Base-by-base conservation (phyloP, 306 rosid genomes). In the Ceratonia siliqua region DNA sequence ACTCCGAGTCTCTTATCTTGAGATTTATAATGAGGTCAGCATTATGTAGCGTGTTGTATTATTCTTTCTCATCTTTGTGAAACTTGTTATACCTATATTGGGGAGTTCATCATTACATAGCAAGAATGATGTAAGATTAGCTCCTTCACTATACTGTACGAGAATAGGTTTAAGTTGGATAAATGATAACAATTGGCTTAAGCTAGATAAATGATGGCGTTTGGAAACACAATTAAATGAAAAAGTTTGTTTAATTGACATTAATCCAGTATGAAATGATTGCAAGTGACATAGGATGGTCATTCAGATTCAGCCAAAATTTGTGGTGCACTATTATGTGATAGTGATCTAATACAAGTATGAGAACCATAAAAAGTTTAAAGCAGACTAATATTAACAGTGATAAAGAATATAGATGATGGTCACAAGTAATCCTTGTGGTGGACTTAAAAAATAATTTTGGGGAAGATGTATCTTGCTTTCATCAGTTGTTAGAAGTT, bases 21-120 rank as follows among this genome's bases (percentile, higher is more conserved):
- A 92, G 85, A 92, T 92, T 57, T 92, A 92, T 79, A 92, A 92
- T 55, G 97, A 92, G 97, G 97, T 92, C 62, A 87, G 93, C 68
- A 39, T 69, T 39, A 28, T 59, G 49, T 56, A 39, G 42, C 12
- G 24, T 71, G 57, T 11, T 62, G 8, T 68, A 30, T 62, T 66
- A 22, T 48, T 14, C 11, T 32, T 52, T 56, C 62, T 39, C 27
- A 48, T 43, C 69, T 25, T 49, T 56, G 13, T 65, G 52, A 53
- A 53, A 41, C 63, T 53, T 62, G 21, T 70, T 46, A 59, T 53
- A 22, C 53, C 77, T 41, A 46, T 38, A 8, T 38, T 70, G 62
- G 41, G 22, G 28, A 46, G 57, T 65, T 81, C 45, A 36, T 70
- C 63, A 33, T 81, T 58, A 22, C 50, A 53, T 42, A 15, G 27